Evolutionary conservation across 805 yeast species (phyloP), one percentile per base, ranked within the genome.

Genomic region (Teunomyces barrocoloradensis): DNA sequence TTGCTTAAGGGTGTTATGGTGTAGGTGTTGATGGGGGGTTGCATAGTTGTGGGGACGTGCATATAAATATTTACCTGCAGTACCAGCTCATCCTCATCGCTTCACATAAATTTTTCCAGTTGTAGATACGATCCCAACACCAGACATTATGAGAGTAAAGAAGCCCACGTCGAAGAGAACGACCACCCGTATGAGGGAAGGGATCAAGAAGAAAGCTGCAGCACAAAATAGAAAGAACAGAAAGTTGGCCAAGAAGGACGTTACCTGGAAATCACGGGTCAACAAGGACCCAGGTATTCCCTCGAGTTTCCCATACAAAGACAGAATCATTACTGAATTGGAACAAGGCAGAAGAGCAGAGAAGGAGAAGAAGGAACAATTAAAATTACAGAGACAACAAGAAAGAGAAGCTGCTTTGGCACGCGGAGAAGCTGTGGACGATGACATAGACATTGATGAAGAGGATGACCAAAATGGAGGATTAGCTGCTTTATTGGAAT

Each of bases 201-300:
- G 99, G 53, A 90, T 94, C 65, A 87, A 89, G 75, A 94, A 90
- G 81, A 94, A 94, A 71, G 91, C 96, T 2, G 80, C 92, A 36
- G 97, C 98, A 6, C 92, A 91, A 58, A 79, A 85, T 54, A 83
- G 95, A 69, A 94, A 94, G 64, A 86, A 87, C 65, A 80, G 77
- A 58, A 94, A 94, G 71, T 55, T 65, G 21, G 79, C 96, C 15
- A 94, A 94, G 78, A 90, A 81, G 63, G 97, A 92, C 66, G 82
- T 81, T 3, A 94, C 98, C 12, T 94, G 99, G 99, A 89, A 81
- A 65, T 87, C 96, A 13, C 82, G 84, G 60, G 69, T 71, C 48
- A 82, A 81, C 60, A 92, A 89, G 69, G 97, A 91, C 65, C 91
- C 92, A 9, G 98, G 98, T 54, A 92, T 94, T 57, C 99, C 99